phyloP scores from a whole-genome alignment of 352 stramenopile species.

The Globisporangium megalacanthum region DNA sequence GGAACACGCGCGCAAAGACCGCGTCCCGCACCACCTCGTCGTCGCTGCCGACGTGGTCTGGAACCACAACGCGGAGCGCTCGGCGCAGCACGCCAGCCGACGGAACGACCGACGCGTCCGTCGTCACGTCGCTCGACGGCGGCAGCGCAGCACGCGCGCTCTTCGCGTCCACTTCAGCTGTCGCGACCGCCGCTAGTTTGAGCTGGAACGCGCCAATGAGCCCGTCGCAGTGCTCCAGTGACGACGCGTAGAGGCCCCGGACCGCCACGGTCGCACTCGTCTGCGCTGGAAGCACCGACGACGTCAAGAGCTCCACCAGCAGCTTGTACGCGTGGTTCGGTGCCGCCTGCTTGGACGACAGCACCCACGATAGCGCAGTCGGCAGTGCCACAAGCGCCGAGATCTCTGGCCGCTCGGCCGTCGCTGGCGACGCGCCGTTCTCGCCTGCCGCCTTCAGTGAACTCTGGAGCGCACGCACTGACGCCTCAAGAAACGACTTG shows the following conservation, averaged over 20 bases:
- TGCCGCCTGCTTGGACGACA: conserved; percentile 56
- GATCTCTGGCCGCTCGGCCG: conserved; percentile 47
- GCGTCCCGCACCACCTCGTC: conserved; percentile 27
- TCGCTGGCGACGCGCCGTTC: conserved; percentile 11
- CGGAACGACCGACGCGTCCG: conserved; percentile 25
- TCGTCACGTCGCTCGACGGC: conserved; percentile 19
- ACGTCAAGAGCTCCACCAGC: conserved; percentile 56
- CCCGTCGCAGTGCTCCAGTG: conserved; percentile 46
- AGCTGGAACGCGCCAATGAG: conserved; percentile 49
- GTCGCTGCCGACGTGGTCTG: conserved; percentile 24
- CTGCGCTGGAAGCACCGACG: conserved; percentile 40
- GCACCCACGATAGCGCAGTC: conserved; percentile 55
- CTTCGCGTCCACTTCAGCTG: conserved; percentile 29
- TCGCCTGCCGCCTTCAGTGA: conserved; percentile 14
- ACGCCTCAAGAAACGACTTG: conserved; percentile 45
- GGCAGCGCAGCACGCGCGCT: conserved; percentile 10
- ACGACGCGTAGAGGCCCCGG: conserved; percentile 42
- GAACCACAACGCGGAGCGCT: conserved; percentile 53
- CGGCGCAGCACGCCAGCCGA: conserved; percentile 51
- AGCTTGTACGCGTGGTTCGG: conserved; percentile 42
- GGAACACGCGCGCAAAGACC: conserved; percentile 45
- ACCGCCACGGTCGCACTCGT: conserved; percentile 42
- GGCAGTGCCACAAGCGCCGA: conserved; percentile 49
- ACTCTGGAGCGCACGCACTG: conserved; percentile 34
- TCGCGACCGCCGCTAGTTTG: conserved; percentile 41